Evolutionary conservation across 2,329 filamentous ascomycete genomes (phyloP).

Genomic region (Aspergillus novoparasiticus): DNA sequence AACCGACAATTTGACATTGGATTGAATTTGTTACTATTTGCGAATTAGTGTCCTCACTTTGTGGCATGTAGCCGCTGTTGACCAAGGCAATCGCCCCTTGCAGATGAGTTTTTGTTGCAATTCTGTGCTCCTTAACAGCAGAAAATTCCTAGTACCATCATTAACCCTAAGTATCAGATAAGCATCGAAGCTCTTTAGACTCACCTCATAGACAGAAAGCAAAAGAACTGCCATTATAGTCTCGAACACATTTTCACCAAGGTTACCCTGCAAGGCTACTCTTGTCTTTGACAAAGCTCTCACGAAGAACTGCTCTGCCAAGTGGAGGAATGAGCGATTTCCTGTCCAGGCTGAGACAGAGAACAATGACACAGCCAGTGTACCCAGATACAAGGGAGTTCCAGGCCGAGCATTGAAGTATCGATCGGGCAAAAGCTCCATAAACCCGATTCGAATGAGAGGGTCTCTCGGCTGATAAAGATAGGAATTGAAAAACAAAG

Average conservation of each 20-base stretch:
- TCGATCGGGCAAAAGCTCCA: conserved; percentile 29
- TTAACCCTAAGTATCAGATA: not conserved
- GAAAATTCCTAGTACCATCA: conserved; percentile 25
- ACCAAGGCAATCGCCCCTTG: conserved; percentile 33
- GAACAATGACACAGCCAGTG: conserved; percentile 32
- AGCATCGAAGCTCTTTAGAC: not conserved
- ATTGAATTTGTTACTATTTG: conserved; percentile 25
- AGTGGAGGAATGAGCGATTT: conserved; percentile 23
- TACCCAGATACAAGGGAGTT: conserved; percentile 27
- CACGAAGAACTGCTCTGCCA: conserved; percentile 27
- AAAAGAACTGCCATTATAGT: conserved; percentile 29
- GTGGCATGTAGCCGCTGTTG: conserved; percentile 23
- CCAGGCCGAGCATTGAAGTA: conserved; percentile 22
- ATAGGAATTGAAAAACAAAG: conserved; percentile 34
- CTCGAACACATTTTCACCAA: conserved; percentile 23
- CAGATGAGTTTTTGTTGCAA: conserved; percentile 28
- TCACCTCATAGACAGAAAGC: conserved; percentile 32
- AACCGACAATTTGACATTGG: conserved; percentile 29
- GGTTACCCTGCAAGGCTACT: conserved; percentile 21
- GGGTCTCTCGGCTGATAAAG: conserved; percentile 30
- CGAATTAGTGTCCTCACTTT: conserved; percentile 16
- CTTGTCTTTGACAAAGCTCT: conserved; percentile 29
- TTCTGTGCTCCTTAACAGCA: conserved; percentile 26
- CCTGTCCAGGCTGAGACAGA: conserved; percentile 34
- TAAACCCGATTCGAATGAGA: conserved; percentile 27